Percentiles rank a stretch among this genome's conserved stretches.
Conservation (phyloP, 1,139 yeast species). For the Diutina neorugosa region DNA sequence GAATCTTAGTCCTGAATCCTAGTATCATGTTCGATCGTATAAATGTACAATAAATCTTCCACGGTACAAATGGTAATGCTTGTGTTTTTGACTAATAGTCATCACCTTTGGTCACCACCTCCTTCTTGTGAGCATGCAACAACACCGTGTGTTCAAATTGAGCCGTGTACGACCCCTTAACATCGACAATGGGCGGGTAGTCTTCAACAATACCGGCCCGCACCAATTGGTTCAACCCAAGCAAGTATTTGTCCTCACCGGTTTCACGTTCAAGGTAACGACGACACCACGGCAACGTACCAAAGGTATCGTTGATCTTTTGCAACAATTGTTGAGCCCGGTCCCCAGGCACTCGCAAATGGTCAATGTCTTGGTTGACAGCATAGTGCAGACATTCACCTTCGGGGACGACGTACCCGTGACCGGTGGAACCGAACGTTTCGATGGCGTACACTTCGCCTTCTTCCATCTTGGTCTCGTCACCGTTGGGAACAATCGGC, state of each 20-base stretch:
- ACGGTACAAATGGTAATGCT: too few relatives aligned
- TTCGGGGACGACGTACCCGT: conserved; percentile 72
- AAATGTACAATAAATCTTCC: too few relatives aligned
- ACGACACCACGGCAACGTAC: conserved; percentile 94
- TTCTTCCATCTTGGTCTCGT: conserved; percentile 95
- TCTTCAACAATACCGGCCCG: conserved; percentile 81
- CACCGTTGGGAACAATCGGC: conserved; percentile 90
- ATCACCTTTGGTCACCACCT: conserved; percentile 89
- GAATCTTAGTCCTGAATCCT: too few relatives aligned
- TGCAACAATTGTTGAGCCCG: conserved; percentile 56
- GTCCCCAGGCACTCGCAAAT: conserved; percentile 36
- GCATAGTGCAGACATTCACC: conserved; percentile 97
- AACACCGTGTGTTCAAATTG: conserved; percentile 92
- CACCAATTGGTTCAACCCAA: conserved; percentile 82
- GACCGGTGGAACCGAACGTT: conserved; percentile 94
- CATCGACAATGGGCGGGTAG: conserved; percentile 92
- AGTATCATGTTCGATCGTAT: not conserved
- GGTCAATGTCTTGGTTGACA: conserved; percentile 24
- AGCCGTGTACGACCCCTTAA: conserved; percentile 82
- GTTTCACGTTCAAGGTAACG: conserved; percentile 73
- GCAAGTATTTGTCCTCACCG: conserved; percentile 83
- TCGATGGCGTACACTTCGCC: conserved; percentile 97
- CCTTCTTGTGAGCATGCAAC: conserved; percentile 84
- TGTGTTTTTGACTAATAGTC: too few relatives aligned
- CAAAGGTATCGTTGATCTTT: conserved; percentile 69